Base-by-base conservation (phyloP, 1,139 yeast genomes). In the Hyphopichia fennica region DNA sequence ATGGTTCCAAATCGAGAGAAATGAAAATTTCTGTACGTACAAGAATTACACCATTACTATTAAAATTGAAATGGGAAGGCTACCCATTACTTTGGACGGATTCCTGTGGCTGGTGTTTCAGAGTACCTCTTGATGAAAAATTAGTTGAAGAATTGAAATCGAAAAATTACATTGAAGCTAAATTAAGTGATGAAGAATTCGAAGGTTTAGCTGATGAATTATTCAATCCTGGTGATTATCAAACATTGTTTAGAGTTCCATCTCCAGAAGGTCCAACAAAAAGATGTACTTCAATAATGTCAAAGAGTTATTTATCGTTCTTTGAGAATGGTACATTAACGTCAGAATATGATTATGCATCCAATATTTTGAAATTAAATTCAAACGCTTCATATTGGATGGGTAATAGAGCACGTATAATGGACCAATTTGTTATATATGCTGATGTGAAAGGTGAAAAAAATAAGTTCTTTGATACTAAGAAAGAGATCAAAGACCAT, bases 381-480 rank as follows among this genome's bases (percentile, higher is more conserved):
- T 81, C 90, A 1, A 74, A 84, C 17, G 90, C 95, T 35, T 82
- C 96, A 16, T 95, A 95, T 61, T 95, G 99, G 99, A 81, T 86
- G 58, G 87, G 96, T 7, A 82, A 95, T 20, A 73, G 99, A 46
- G 90, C 84, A 48, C 74, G 99, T 46, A 88, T 93, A 33, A 75
- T 71, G 63, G 79, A 79, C 18, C 99, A 95, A 57, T 87, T 91
- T 76, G 95, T 93, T 13, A 91, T 93, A 2, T 85, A 62, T 53
- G 47, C 63, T 10, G 58, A 62, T 44, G 34, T 49, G 1, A 44
- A 41, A 32, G 50, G 45, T 8, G 52, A 57, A 9, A 56, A 63
- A 37, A 63, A 63, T 40, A 52, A 57, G 20, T 61, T 67, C 32
- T 58, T 61, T 34, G 53, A 51, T 2, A 56, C 62, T 1, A 54